Evolutionary conservation across 225 moss, liverwort and hornwort genomes (phyloP).

Genomic region (Rhytidiadelphus loreus): DNA sequence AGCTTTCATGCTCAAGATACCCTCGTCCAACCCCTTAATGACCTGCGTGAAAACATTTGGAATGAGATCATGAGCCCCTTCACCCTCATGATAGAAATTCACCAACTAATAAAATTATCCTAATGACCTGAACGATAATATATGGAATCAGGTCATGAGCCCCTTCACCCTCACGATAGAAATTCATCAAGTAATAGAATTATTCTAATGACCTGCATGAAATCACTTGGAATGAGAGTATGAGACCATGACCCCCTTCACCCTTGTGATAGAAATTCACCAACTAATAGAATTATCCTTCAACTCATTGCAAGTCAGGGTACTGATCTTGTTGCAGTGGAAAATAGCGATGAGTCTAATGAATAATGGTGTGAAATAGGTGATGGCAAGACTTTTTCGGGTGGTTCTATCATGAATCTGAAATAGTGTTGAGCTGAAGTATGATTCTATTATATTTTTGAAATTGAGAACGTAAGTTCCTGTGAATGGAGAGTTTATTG

Average conservation of each 20-base stretch:
- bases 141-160: neutral
- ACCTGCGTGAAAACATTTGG: neutral
- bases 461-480: neutral
- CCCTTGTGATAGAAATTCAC: neutral
- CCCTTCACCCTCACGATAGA: neutral
- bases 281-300: neutral
- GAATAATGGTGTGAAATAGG: neutral
- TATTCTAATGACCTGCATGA: constrained; percentile 3
- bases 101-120: neutral
- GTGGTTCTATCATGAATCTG: neutral
- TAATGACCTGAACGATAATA: neutral
- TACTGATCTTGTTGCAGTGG: neutral
- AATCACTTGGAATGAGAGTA: neutral
- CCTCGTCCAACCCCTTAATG: constrained; percentile 21
- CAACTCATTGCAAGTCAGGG: neutral
- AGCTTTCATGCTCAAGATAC: constrained; percentile 28
- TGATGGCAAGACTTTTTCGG: neutral
- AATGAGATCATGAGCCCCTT: neutral
- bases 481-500: neutral
- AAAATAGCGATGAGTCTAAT: neutral
- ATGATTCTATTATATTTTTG: neutral
- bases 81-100: neutral
- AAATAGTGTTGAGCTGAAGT: too few relatives aligned
- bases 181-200: neutral
- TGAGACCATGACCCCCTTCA: neutral